Evolutionary conservation across 1,284 basidiomycete genomes (phyloP), one percentile per base, ranked within the genome.

Genomic region (Moniliophthora roreri): DNA sequence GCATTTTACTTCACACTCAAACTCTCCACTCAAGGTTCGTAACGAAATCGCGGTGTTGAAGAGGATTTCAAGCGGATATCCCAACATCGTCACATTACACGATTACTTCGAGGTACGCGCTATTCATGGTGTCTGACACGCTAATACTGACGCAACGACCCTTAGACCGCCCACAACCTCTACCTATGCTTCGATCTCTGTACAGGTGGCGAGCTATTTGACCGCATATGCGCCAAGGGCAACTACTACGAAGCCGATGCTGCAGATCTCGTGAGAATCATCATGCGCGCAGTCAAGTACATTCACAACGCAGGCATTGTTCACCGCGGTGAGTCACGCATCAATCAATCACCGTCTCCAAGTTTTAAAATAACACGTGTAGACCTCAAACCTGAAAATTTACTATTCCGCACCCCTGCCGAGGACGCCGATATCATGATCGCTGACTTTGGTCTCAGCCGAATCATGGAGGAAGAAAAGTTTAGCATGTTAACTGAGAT

Each of bases 11-110:
- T 48, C 45, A 50, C 24, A 37, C 50, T 45, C 37, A 36, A 18
- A 32, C 55, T 42, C 49, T 57, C 26, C 10, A 8, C 35, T 26
- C 26, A 46, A 95, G 93, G 93, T 98, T 52, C 85, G 96, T 51
- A 99, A 99, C 65, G 96, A 99, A 73, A 99, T 99, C 62, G 84
- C 89, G 5, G 95, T 98, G 4, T 78, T 99, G 63, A 99, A 99
- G 76, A 84, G 86, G 62, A 89, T 98, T 46, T 98, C 96, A 11
- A 94, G 90, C 55, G 93, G 94, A 6, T 85, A 98, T 72, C 72
- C 69, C 21, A 95, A 96, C 70, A 89, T 95, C 58, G 93, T 95
- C 50, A 93, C 91, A 10, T 76, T 98, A 32, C 91, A 95, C 68
- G 96, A 99, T 70, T 98, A 98, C 75, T 99, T 98, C 66, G 96